phyloP scores from a whole-genome alignment of 148 eudicot species.

The Rhododendron kiyosumense region DNA sequence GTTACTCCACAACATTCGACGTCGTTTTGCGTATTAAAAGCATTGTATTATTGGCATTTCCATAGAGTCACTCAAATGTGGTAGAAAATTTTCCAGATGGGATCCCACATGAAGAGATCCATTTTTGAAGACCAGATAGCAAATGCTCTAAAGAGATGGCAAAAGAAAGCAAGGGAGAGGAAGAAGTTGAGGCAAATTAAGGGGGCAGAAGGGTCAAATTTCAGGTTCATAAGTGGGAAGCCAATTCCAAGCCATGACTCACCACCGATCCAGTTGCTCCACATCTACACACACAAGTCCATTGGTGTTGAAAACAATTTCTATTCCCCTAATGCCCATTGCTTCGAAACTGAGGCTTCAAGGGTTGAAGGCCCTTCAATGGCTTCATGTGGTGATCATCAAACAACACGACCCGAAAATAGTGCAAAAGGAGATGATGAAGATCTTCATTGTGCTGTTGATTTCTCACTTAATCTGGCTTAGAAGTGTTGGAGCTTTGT shows the following conservation, averaged over 20 bases:
- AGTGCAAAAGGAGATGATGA: too few relatives aligned
- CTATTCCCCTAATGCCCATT: neutral
- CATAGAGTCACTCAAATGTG: too few relatives aligned
- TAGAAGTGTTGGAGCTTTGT: too few relatives aligned
- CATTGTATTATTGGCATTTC: too few relatives aligned
- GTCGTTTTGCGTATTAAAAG: too few relatives aligned
- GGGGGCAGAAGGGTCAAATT: slow-evolving; percentile 7
- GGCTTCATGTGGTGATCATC: neutral
- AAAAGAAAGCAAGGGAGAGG: slow-evolving; percentile 22
- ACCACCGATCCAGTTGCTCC: slow-evolving; percentile 19
- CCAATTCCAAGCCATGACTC: slow-evolving; percentile 10
- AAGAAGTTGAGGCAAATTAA: slow-evolving; percentile 13
- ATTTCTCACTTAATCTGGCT: too few relatives aligned
- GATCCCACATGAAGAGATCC: slow-evolving; percentile 32
- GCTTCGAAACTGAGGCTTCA: neutral
- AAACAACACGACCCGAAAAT: neutral
- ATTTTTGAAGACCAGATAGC: slow-evolving; percentile 33
- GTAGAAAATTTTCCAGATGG: slow-evolving; percentile 19
- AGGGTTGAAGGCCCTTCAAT: neutral
- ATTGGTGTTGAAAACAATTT: slow-evolving; percentile 4
- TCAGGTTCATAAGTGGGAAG: neutral
- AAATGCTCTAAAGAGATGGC: slow-evolving; percentile 33
- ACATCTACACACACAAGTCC: slow-evolving; percentile 2
- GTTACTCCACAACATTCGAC: too few relatives aligned
- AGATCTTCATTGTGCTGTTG: too few relatives aligned